Evolutionary conservation across 345 rosid species (phyloP).

Genomic region (Populus euphratica): DNA sequence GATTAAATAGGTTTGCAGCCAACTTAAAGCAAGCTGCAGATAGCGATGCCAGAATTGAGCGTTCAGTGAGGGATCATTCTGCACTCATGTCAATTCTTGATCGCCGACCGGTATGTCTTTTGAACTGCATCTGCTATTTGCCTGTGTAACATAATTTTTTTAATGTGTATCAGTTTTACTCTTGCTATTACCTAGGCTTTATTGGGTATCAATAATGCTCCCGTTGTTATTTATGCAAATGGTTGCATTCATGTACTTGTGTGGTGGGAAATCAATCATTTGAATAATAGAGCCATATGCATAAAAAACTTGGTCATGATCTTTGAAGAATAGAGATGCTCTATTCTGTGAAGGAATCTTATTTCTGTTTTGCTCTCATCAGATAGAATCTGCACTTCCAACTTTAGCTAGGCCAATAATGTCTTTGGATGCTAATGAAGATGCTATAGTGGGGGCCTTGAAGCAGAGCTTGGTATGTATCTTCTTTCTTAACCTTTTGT

Average conservation of each 20-base stretch:
- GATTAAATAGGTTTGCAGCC: slow-evolving; percentile 85
- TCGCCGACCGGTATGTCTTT: slow-evolving; percentile 64
- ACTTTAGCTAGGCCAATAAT: slow-evolving; percentile 85
- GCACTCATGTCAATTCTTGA: slow-evolving; percentile 90
- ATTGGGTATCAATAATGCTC: background rate
- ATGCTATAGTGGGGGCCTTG: slow-evolving; percentile 85
- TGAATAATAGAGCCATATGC: background rate
- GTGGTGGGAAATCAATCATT: background rate
- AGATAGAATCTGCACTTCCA: slow-evolving; percentile 94
- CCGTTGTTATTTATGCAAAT: background rate
- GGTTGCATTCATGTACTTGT: background rate
- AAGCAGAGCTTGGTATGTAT: slow-evolving; percentile 84
- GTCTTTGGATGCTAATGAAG: slow-evolving; percentile 96
- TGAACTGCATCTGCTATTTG: background rate
- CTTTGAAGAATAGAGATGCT: background rate
- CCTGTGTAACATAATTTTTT: background rate
- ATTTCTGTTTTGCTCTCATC: slow-evolving; percentile 28
- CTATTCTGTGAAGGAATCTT: slow-evolving; percentile 5
- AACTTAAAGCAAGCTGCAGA: slow-evolving; percentile 98
- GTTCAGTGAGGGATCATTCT: slow-evolving; percentile 79
- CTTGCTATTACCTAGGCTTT: background rate
- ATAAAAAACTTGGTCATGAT: background rate
- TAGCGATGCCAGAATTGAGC: slow-evolving; percentile 89
- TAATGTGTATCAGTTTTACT: background rate
- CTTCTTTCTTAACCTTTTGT: slow-evolving; percentile 11